Percentiles rank a stretch among this genome's conserved stretches.
Evolutionary conservation across 108 stramenopile species (phyloP).

Genomic region (Aurantiochytrium sp.): DNA sequence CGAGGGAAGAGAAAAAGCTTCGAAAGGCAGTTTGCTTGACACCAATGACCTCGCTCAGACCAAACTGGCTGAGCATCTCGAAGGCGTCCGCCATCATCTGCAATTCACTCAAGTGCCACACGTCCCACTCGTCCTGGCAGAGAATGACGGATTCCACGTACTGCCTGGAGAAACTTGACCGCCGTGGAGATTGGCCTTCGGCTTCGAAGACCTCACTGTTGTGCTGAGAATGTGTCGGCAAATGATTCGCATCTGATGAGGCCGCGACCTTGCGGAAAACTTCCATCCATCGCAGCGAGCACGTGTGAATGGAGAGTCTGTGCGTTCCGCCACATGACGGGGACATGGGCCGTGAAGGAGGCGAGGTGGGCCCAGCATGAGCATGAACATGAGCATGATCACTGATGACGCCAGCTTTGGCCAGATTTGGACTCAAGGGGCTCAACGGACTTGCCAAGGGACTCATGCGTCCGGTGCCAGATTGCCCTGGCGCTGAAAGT

Average conservation of each 20-base stretch:
- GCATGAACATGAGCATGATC: not conserved
- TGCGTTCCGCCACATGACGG: not conserved
- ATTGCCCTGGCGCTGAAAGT: no score
- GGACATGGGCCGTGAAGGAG: not conserved
- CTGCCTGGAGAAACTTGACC: no score
- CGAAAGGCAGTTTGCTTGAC: not conserved
- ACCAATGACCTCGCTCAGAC: not conserved
- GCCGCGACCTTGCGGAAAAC: not conserved
- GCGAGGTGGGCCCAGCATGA: no score
- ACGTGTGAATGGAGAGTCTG: not conserved
- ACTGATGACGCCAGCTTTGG: not conserved
- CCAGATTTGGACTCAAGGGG: not conserved
- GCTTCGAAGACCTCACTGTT: no score
- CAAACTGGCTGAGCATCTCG: not conserved
- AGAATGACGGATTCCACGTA: not conserved
- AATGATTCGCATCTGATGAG: no score
- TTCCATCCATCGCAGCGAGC: not conserved
- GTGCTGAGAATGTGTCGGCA: no score
- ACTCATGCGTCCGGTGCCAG: no score
- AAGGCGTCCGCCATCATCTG: constrained; percentile 16
- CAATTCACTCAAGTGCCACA: not conserved
- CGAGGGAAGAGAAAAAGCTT: not conserved
- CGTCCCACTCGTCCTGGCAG: not conserved
- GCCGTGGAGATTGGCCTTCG: not conserved
- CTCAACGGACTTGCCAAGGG: not conserved